Evolutionary conservation across 148 eudicot species (phyloP).

Genomic region (Rhododendron williamsianum): DNA sequence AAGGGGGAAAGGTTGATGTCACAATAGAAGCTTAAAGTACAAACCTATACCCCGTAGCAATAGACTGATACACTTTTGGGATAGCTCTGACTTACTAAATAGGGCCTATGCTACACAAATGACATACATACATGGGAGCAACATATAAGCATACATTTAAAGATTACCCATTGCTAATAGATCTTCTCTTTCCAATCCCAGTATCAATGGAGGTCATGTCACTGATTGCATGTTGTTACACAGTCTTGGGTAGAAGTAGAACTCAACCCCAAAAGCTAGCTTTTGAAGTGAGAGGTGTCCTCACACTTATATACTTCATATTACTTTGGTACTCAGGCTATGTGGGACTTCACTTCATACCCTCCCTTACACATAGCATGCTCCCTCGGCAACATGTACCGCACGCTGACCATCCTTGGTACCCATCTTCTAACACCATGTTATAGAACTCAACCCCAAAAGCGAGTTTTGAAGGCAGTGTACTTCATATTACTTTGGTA

Average conservation of each 20-base stretch:
- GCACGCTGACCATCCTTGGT: background rate
- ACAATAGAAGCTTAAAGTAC: background rate
- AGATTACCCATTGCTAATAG: background rate
- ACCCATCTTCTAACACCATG: background rate
- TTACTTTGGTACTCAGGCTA: background rate
- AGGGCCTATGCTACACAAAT: background rate
- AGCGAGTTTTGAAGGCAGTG: background rate
- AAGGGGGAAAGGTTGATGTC: background rate
- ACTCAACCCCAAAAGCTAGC: background rate
- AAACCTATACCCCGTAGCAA: too few relatives aligned
- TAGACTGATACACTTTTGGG: background rate
- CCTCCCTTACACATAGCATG: background rate
- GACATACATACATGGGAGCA: background rate
- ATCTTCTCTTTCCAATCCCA: background rate
- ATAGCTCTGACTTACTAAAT: background rate
- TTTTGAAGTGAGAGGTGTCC: background rate
- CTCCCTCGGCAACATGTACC: background rate
- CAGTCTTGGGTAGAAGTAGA: background rate
- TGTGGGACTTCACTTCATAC: background rate
- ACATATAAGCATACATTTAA: background rate
- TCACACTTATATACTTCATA: background rate
- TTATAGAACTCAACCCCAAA: background rate
- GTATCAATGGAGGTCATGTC: background rate
- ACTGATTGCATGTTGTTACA: background rate
- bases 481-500: background rate